Evolutionary conservation across 306 rosid species (phyloP), one percentile per base, ranked within the genome.

Genomic region (Hippophae gyantsensis): DNA sequence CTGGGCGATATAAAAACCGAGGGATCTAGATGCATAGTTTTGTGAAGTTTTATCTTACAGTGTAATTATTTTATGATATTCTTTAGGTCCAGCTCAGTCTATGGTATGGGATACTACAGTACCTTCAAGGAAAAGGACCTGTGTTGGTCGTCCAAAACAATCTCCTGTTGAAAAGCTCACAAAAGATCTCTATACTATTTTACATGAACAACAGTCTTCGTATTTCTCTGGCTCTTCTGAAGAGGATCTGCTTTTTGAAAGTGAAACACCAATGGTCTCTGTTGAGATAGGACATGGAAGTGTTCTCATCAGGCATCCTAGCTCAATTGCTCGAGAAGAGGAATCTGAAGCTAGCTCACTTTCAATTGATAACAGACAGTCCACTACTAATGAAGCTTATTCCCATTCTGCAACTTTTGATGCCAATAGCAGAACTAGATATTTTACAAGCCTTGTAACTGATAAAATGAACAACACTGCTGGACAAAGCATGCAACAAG

Each of bases 241-340:
- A 57, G 96, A 85, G 55, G 99, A 93, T 69, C 78, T 93, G 62
- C 97, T 93, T 77, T 93, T 84, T 42, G 97, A 84, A 71, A 86
- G 85, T 61, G 94, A 84, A 73, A 78, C 83, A 38, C 97, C 99
- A 32, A 82, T 88, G 99, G 97, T 93, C 69, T 93, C 97, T 57
- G 99, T 93, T 69, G 99, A 93, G 85, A 88, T 88, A 69, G 99
- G 99, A 57, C 99, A 93, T 72, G 99, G 99, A 72, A 88, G 95
- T 32, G 76, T 93, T 71, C 96, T 93, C 71, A 88, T 93, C 18
- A 84, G 89, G 88, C 99, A 93, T 72, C 99, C 99, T 9, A 88
- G 86, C 71, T 82, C 81, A 56, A 72, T 93, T 62, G 82, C 81
- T 57, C 87, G 82, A 53, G 97, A 93, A 52, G 99, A 93, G 72